A percentile compares a stretch with the other conserved stretches of the same genome.
phyloP scores from a whole-genome alignment of 257 asterid genomes.

The Parsonsia alboflavescens region DNA sequence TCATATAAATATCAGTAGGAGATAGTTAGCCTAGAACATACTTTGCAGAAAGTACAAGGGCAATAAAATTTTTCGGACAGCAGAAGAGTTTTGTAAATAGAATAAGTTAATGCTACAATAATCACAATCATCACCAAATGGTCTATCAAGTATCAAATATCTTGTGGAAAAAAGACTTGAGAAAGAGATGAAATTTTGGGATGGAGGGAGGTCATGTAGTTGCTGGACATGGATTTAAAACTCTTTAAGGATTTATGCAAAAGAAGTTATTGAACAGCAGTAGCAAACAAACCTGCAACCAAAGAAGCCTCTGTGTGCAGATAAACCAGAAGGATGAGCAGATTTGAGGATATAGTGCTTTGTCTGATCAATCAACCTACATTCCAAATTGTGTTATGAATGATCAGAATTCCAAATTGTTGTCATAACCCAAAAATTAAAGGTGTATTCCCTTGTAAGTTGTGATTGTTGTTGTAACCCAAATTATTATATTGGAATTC shows the following conservation, averaged over 20 bases:
- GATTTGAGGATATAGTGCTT: slow-evolving; percentile 82
- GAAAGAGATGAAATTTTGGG: too few species aligned
- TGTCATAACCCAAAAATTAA: too few species aligned
- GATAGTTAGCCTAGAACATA: background rate
- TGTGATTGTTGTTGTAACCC: background rate
- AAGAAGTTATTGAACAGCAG: background rate
- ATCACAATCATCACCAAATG: background rate
- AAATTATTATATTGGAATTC: too few species aligned
- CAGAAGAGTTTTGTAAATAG: background rate
- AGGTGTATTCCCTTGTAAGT: background rate
- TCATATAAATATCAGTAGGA: slow-evolving; percentile 11
- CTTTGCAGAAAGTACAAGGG: background rate
- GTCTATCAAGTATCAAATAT: background rate
- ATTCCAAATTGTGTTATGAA: slow-evolving; percentile 1
- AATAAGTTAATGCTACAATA: background rate
- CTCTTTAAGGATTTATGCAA: background rate
- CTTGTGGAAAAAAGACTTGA: background rate
- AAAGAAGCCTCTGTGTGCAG: slow-evolving; percentile 94
- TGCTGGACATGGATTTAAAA: too few species aligned
- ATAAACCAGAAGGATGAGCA: slow-evolving; percentile 97
- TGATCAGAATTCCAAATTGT: too few species aligned
- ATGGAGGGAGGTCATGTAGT: background rate
- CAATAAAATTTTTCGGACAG: background rate
- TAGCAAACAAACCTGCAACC: slow-evolving; percentile 72
- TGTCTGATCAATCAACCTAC: slow-evolving; percentile 77